phyloP scores from a whole-genome alignment of 2,329 filamentous ascomycete species.

The Colletotrichum sp. region DNA sequence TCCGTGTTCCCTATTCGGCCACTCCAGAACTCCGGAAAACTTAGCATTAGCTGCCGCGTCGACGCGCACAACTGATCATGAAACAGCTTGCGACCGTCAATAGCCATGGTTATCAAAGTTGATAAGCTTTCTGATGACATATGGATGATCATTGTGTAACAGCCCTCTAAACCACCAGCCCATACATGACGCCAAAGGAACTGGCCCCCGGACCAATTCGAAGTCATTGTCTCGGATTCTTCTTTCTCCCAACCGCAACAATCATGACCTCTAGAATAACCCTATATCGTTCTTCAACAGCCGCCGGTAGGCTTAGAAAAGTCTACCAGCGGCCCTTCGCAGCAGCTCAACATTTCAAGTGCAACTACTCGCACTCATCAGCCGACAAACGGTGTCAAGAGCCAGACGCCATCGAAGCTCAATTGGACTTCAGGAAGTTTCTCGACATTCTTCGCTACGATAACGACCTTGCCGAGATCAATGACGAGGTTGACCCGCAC shows the following conservation, averaged over 20 bases:
- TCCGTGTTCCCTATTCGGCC: not conserved
- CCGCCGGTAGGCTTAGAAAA: not conserved
- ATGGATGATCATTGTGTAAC: not conserved
- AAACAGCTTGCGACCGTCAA: not conserved
- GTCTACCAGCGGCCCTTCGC: not conserved
- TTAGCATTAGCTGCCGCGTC: not conserved
- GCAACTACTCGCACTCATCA: not conserved
- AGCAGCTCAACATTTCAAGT: not conserved
- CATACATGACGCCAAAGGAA: not conserved
- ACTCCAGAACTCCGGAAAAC: not conserved
- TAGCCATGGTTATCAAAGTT: not conserved
- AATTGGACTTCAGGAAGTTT: conserved; percentile 48
- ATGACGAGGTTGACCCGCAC: conserved; percentile 45
- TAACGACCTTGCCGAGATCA: conserved; percentile 49
- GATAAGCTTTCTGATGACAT: not conserved
- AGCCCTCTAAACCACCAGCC: not conserved
- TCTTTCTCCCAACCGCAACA: not conserved
- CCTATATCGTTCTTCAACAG: not conserved
- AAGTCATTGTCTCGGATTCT: not conserved
- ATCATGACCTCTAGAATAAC: not conserved
- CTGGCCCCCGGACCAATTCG: not conserved
- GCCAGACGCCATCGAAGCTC: not conserved
- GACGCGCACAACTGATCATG: not conserved
- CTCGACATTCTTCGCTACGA: conserved; percentile 46
- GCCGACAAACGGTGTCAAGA: not conserved